A percentile compares a stretch with the other conserved stretches of the same genome.
Conservation (phyloP, 192 early-diverging fungal species). For the Entrophospora sp. region DNA sequence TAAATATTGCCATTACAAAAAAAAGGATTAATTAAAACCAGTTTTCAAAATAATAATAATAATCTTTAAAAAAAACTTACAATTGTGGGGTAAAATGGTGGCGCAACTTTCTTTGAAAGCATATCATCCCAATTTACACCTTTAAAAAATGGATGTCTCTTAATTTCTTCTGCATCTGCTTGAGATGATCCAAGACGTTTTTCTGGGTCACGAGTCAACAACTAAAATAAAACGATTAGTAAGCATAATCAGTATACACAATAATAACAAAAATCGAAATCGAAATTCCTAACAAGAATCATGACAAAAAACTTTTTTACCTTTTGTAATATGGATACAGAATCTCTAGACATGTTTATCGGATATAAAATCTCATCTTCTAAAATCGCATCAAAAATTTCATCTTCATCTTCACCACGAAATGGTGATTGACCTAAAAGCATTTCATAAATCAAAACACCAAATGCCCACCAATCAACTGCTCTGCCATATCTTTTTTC, state of each 20-base stretch:
- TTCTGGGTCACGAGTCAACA: constrained; percentile 82
- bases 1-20: neutral
- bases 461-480: constrained; percentile 99
- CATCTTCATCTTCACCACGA: constrained; percentile 91
- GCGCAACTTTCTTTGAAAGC: constrained; percentile 73
- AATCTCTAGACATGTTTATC: constrained; percentile 86
- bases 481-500: constrained; percentile 95
- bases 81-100: constrained; percentile 88
- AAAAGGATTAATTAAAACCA: neutral
- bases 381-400: constrained; percentile 96
- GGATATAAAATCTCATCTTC: constrained; percentile 94
- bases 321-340: constrained; percentile 85
- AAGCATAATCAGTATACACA: too few species aligned
- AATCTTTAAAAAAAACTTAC: constrained; percentile 32
- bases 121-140: constrained; percentile 96
- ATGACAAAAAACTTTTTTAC: too few species aligned
- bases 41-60: too few species aligned
- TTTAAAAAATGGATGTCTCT: constrained; percentile 87
- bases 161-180: constrained; percentile 88
- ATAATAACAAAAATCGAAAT: too few species aligned
- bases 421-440: constrained; percentile 89
- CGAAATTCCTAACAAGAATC: too few species aligned
- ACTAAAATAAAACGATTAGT: constrained; percentile 27
- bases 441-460: constrained; percentile 84
- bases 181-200: constrained; percentile 76